Evolutionary conservation across 2,329 filamentous ascomycete genomes (phyloP).

Genomic region (Penicillium sp.): DNA sequence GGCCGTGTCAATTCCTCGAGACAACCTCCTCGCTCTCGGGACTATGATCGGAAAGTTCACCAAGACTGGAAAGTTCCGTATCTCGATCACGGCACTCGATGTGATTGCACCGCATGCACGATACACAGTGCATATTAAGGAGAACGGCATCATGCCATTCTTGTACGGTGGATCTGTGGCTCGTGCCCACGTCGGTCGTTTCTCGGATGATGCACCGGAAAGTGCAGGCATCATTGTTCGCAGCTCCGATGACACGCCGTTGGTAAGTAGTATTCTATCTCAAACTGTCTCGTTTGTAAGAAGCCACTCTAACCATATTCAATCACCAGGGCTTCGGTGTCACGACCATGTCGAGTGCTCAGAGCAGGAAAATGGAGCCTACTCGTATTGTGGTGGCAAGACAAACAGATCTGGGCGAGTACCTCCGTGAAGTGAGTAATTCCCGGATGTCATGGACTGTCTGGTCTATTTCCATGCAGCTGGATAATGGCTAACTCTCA

Average conservation of each 20-base stretch:
- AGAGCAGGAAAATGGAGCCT: slow-evolving; percentile 79
- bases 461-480: too few species aligned
- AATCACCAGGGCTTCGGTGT: slow-evolving; percentile 78
- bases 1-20: slow-evolving; percentile 77
- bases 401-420: slow-evolving; percentile 92
- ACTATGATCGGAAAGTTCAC: slow-evolving; percentile 93
- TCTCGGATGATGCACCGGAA: slow-evolving; percentile 88
- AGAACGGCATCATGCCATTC: slow-evolving; percentile 96
- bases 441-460: too few species aligned
- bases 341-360: slow-evolving; percentile 80
- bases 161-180: slow-evolving; percentile 70
- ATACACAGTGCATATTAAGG: slow-evolving; percentile 96
- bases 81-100: slow-evolving; percentile 89
- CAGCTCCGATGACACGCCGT: slow-evolving; percentile 14
- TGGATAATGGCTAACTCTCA: slow-evolving; percentile 20
- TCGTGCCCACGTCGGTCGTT: slow-evolving; percentile 60
- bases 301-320: slow-evolving; percentile 2
- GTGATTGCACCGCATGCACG: slow-evolving; percentile 86
- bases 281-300: too few species aligned
- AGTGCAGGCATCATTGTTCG: slow-evolving; percentile 88
- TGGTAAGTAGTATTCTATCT: neutral
- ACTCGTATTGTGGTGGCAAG: slow-evolving; percentile 86
- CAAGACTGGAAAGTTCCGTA: slow-evolving; percentile 90
- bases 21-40: slow-evolving; percentile 80
- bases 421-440: slow-evolving; percentile 70